These are phyloP conservation scores for Rasamsonia emersonii DNA, from an alignment of 2,329 filamentous ascomycete genomes.

Conservation along the genomic window DNA sequence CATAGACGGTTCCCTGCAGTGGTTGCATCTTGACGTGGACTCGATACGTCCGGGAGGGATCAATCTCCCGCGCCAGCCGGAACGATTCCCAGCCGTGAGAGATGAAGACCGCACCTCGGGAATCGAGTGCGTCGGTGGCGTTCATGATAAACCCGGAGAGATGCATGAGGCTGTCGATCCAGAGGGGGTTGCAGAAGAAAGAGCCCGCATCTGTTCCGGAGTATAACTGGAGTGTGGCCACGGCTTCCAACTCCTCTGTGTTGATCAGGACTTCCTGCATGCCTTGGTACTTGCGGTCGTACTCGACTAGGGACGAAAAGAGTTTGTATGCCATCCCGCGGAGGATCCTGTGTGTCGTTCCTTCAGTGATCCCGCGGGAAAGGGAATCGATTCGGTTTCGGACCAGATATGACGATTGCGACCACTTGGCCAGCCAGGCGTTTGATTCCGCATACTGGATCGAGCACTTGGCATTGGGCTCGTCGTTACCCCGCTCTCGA, in stretches of 20 bases:
- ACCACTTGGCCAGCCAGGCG: slow-evolving; percentile 13
- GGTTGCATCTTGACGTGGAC: slow-evolving; percentile 26
- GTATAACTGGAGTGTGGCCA: slow-evolving; percentile 5
- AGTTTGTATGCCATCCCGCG: slow-evolving; percentile 27
- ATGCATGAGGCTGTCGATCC: slow-evolving; percentile 26
- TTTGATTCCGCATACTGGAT: slow-evolving; percentile 10
- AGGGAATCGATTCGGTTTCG: slow-evolving; percentile 11
- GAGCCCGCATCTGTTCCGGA: background rate
- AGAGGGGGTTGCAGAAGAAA: slow-evolving; percentile 18
- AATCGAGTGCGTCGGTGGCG: slow-evolving; percentile 20
- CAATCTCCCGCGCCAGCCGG: slow-evolving; percentile 15
- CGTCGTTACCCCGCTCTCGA: no score
- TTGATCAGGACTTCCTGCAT: slow-evolving; percentile 29
- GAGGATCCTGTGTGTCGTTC: slow-evolving; percentile 5
- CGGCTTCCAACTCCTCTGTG: slow-evolving; percentile 18
- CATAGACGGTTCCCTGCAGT: slow-evolving; percentile 12
- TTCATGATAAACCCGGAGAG: slow-evolving; percentile 31
- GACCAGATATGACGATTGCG: slow-evolving; percentile 12
- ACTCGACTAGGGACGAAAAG: slow-evolving; percentile 25
- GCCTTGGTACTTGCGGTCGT: slow-evolving; percentile 22
- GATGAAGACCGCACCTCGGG: slow-evolving; percentile 23
- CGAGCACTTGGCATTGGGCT: background rate
- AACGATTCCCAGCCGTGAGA: slow-evolving; percentile 27
- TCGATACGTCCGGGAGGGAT: slow-evolving; percentile 12
- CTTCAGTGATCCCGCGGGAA: slow-evolving; percentile 4